Base-by-base conservation (phyloP, 2,329 filamentous ascomycete genomes). In the Exophiala alcalophila region DNA sequence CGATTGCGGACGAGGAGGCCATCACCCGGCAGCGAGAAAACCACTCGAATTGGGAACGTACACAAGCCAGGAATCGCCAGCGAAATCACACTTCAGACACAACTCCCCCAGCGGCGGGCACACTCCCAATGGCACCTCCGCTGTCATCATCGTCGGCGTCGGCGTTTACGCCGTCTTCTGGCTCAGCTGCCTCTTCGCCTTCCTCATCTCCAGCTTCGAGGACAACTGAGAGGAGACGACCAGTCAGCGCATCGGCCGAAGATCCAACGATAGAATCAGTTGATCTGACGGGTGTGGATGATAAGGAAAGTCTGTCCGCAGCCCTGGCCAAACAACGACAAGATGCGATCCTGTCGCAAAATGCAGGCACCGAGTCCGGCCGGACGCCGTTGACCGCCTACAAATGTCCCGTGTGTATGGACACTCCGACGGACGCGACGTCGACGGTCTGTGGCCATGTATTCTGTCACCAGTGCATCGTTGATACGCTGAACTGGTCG, bases 391-490 rank as follows among this genome's bases (percentile, higher is more conserved):
- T 74, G 52, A 73, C 64, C 15, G 70, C 61, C 4, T 72, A 73
- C 57, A 76, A 67, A 48, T 83, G 79, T 57, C 78, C 80, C 30
- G 77, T 83, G 15, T 83, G 79, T 61, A 76, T 83, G 74, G 79
- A 82, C 52, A 70, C 65, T 3, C 76, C 73, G 2, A 78, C 72
- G 6, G 71, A 81, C 57, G 69, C 78, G 7, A 81, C 78, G 2
- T 74, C 70, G 3, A 81, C 79, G 2, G 61, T 70, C 15, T 83
- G 79, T 56, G 79, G 78, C 0, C 79, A 83, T 56, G 66, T 82
- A 16, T 82, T 81, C 60, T 83, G 79, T 58, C 78, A 82, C 54
- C 73, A 73, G 24, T 83, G 79, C 53, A 72, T 83, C 28, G 71
- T 76, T 36, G 74, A 80, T 57, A 74, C 76, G n/a, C 62, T 83